Base-by-base conservation (phyloP, 495 filamentous ascomycete genomes). In the Aspergillus nidulans region DNA sequence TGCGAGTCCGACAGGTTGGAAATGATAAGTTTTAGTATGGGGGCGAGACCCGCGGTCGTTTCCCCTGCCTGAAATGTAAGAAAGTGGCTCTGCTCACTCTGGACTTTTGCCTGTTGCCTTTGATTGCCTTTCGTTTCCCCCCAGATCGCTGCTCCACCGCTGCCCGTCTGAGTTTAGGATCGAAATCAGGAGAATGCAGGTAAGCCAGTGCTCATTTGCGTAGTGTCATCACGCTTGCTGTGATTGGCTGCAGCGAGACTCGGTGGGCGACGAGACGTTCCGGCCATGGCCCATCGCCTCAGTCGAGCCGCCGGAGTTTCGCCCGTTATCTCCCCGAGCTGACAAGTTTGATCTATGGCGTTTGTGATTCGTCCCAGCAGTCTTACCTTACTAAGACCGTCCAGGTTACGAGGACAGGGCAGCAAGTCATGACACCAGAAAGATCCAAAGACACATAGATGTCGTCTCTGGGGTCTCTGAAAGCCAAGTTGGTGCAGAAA, bases 71-170 rank as follows among this genome's bases (percentile, higher is more conserved):
- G 24, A 43, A 43, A 13, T 34, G 30, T 34, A 34, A 12, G 28
- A 45, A 45, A 45, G 42, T 45, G 20, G 25, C 45, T 44, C 47
- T 42, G 19, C 41, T 21, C 26, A 16, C 15, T 40, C 38, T 42
- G 39, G 12, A 4, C 48, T 24, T 40, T 38, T 42, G 16, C 38
- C 26, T 30, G 30, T 42, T 19, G 39, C 16, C n/a, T 40, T 32
- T 36, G 52, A 46, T 50, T 51, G 39, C 52, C 57, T 46, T 38
- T 41, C 44, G n/a, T n/a, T 47, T 58, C 56, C 62, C 71, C 63
- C 68, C 65, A 69, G 68, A 55, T 52, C 45, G 32, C 50, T n/a
- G 59, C 63, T 67, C 71, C 71, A 74, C 68, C 61, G 52, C 32
- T 52, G 15, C 64, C 65, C 53, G 44, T 63, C 67, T 49, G 32